Evolutionary conservation across 352 stramenopile species (phyloP), one percentile per base, ranked within the genome.

Genomic region (Globisporangium okanoganense): DNA sequence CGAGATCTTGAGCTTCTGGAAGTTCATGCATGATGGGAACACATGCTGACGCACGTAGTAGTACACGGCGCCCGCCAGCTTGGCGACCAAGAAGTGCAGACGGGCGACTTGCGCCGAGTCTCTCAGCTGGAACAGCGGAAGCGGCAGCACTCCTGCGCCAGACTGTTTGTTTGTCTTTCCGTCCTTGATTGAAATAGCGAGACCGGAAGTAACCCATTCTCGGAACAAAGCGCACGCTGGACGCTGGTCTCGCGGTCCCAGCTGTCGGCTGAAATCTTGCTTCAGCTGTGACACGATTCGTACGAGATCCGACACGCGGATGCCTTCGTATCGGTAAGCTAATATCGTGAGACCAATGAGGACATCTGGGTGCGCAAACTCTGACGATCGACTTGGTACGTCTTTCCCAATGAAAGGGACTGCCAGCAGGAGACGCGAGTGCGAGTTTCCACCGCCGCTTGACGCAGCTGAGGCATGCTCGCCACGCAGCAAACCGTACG

Each of bases 331-430:
- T 0, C 91, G 86, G 68, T 97, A 97, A 5, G 90, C 89, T 44
- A 97, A 64, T 61, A 97, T 90, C 1, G 91, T 97, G 25, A 97
- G 65, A 0, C 91, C 91, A 54, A 97, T 97, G 22, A 98, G 67
- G 6, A 98, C 95, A 64, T 99, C 98, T 7, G 98, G 97, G 58
- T 99, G 97, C 8, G 96, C 97, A 66, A 99, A 99, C 72, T 99
- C 97, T 29, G 95, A 99, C 20, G 97, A 98, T 33, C 97, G 83
- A 63, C 92, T 99, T 5, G 98, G 98, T 14, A 99, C 97, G 75
- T 99, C 97, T 71, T 99, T 99, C 25, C 97, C 98, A 33, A 99
- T 95, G 67, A 99, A 99, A 29, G 98, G 98, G 5, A 99, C 95
- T 0, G 98, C 97, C 38, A 99, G 74, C 51, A 99, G 75, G 38